phyloP scores from a whole-genome alignment of 2,329 filamentous ascomycete genomes.

The Emergomyces pasteurianus region DNA sequence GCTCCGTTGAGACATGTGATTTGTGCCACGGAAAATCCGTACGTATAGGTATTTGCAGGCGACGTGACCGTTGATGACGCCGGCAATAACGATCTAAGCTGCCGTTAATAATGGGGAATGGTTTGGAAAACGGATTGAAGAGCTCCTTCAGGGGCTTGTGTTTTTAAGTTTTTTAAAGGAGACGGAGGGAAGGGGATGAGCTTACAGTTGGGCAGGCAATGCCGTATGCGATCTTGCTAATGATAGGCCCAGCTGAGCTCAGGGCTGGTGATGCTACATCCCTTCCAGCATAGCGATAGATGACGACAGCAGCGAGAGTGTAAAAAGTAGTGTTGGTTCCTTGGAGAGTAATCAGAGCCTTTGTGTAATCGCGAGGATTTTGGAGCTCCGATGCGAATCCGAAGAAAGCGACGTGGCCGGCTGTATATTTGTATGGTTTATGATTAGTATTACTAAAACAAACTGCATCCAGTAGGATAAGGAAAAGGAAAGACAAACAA shows the following conservation, averaged over 20 bases:
- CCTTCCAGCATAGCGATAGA: constrained; percentile 55
- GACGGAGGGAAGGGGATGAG: background rate
- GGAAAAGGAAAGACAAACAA: constrained; percentile 32
- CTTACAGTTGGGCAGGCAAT: constrained; percentile 51
- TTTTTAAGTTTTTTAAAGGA: too few relatives aligned
- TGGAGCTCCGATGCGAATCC: constrained; percentile 53
- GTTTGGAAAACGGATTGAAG: background rate
- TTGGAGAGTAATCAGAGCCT: constrained; percentile 52
- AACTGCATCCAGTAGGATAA: too few relatives aligned
- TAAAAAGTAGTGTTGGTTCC: constrained; percentile 50
- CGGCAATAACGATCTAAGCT: constrained; percentile 52
- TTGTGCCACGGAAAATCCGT: constrained; percentile 49
- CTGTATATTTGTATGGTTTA: constrained; percentile 12
- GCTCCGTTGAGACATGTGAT: constrained; percentile 42
- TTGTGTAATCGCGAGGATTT: constrained; percentile 48
- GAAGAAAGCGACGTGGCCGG: constrained; percentile 57
- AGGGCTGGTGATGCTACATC: constrained; percentile 54
- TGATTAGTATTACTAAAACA: background rate
- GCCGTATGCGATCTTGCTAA: constrained; percentile 56
- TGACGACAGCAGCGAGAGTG: constrained; percentile 52
- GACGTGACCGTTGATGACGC: constrained; percentile 58
- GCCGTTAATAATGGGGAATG: background rate
- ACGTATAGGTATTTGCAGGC: constrained; percentile 55
- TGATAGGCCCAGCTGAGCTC: constrained; percentile 43
- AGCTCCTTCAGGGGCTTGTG: background rate